Evolutionary conservation across 2,329 filamentous ascomycete genomes (phyloP), one percentile per base, ranked within the genome.

Genomic region (Fusarium continuum): DNA sequence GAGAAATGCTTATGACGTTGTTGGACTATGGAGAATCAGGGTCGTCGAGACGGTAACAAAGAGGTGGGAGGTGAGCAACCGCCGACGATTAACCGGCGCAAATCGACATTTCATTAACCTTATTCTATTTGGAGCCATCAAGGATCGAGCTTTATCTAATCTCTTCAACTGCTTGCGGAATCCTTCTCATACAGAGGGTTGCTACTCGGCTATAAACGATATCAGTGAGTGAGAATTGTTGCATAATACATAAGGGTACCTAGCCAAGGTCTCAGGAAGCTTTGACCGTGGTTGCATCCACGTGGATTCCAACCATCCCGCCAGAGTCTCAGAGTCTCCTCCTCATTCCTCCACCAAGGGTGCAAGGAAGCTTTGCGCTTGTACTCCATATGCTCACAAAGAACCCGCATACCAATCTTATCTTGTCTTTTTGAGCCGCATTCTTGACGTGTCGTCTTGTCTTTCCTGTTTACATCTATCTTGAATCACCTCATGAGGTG

Each of bases 61-160:
- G 29, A 49, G 35, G 53, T 45, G 47, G 8, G 61, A 61, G 52
- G 55, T 58, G 53, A 46, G 45, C 41, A 59, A 64, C 55, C 48
- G 44, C 72, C 72, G 72, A 61, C 22, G 32, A 71, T 74, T 73
- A 72, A 49, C 72, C 72, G 72, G 69, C 70, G 69, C 67, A 70
- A 65, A 57, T 48, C 36, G 35, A 43, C 25, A n/a, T n/a, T 47
- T 26, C 39, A 46, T 52, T 39, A 41, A 23, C 36, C 16, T 26
- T 11, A n/a, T 10, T 16, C 22, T n/a, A n/a, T 26, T 32, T 45
- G 17, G 16, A 34, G 25, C 32, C 36, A 44, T 43, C 17, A 19
- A 26, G 23, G 23, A 6, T 13, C 32, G 5, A 14, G n/a, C 38
- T 36, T 22, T 36, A 35, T 55, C 29, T 35, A 31, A 50, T 54